A percentile compares a stretch with the other conserved stretches of the same genome.
These are phyloP conservation scores for Erodium maritimum DNA, from an alignment of 345 rosid genomes.

Conservation along the genomic window DNA sequence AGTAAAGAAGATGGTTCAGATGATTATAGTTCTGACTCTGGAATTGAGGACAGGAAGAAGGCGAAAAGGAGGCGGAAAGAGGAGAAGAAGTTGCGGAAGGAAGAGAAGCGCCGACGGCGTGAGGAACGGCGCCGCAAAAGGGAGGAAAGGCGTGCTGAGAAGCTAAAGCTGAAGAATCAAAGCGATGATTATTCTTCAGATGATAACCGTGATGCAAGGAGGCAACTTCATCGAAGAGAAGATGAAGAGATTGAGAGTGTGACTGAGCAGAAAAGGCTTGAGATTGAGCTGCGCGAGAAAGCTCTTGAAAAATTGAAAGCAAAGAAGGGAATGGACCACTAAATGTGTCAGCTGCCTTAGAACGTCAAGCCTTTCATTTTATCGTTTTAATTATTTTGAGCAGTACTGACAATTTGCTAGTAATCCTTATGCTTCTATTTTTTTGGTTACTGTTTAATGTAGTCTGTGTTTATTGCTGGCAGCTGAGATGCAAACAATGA, in stretches of 20 bases:
- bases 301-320: slow-evolving; percentile 93
- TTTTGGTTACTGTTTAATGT: slow-evolving; percentile 48
- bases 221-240: slow-evolving; percentile 20
- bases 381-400: slow-evolving; percentile 13
- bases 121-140: slow-evolving; percentile 66
- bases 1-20: slow-evolving; percentile 47
- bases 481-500: slow-evolving; percentile 62
- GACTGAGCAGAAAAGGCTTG: slow-evolving; percentile 67
- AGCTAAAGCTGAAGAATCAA: slow-evolving; percentile 40
- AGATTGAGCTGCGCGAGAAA: slow-evolving; percentile 83
- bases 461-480: slow-evolving; percentile 76
- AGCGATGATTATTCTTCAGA: slow-evolving; percentile 39
- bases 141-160: slow-evolving; percentile 66
- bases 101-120: slow-evolving; percentile 67
- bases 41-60: slow-evolving; percentile 66
- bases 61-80: slow-evolving; percentile 78
- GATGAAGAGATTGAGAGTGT: slow-evolving; percentile 35
- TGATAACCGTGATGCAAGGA: slow-evolving; percentile 20
- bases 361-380: slow-evolving; percentile 10
- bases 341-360: slow-evolving; percentile 19
- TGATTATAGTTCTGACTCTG: slow-evolving; percentile 55
- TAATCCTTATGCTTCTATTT: neutral
- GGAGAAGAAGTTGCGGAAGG: slow-evolving; percentile 72
- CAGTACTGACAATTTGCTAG: slow-evolving; percentile 1
- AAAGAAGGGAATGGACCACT: slow-evolving; percentile 65